Base-by-base conservation (phyloP, 352 stramenopile species). In the Phytopythium delawarense region DNA sequence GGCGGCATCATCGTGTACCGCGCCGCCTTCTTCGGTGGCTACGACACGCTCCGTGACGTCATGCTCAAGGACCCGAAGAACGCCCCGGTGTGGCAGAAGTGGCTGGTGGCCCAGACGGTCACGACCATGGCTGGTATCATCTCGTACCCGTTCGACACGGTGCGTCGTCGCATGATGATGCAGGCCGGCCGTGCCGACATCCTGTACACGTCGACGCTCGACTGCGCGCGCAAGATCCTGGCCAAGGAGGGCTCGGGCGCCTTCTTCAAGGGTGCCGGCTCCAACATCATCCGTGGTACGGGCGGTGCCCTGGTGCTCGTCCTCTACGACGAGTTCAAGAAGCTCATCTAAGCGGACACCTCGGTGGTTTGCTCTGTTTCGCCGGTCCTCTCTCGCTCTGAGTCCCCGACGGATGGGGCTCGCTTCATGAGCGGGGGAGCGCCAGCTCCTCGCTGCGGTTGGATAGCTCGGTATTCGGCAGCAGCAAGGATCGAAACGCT, bases 301-400 rank as follows among this genome's bases (percentile, higher is more conserved):
- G 97, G 97, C 72, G 96, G 96, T 80, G 96, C 98, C 59, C 87
- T 99, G 60, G 96, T 99, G 63, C 91, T 99, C 81, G 97, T 99
- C 50, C 78, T 99, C 67, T 99, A 99, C 89, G 98, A 98, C 67
- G 96, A 99, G 84, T 98, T 99, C 86, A 99, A 99, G 89, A 86
- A 87, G 66, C 42, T 92, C 44, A 83, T 92, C 64, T 74, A 75
- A 72, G 59, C 46, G 39, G 56, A 40, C 20, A 42, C 6, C 30
- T 45, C 20, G 28, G 9, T 44, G 20, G 16, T 42, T 57, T 57
- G 32, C 32, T 3, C 51, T 20, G 20, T 45, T 57, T 30, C 13
- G 11, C 28, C 50, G 51, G 51, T 45, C 32, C 51, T 57, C 34
- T 39, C 51, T 46, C 35, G 35, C 20, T 28, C 30, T 9, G 28